A percentile compares a stretch with the other conserved stretches of the same genome.
Evolutionary conservation across 805 yeast species (phyloP).

Genomic region (Suhomyces vadensis): DNA sequence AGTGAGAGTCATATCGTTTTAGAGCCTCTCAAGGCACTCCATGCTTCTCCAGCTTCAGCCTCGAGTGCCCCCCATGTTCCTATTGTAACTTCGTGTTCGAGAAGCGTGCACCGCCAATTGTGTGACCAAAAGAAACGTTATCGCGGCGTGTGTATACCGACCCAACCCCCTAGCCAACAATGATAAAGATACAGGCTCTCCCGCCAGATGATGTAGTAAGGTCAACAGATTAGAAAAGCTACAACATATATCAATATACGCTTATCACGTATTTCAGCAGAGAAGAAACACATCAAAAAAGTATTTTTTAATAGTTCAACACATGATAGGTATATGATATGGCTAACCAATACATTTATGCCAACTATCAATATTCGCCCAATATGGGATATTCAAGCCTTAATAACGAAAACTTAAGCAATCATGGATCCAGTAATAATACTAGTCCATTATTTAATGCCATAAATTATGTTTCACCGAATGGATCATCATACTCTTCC

Average conservation of each 20-base stretch:
- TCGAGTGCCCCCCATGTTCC: neutral
- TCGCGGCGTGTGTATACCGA: constrained; percentile 5
- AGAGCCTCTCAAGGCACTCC: too few species aligned
- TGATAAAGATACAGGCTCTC: constrained; percentile 2
- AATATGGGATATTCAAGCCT: constrained; percentile 20
- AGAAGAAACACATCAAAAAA: neutral
- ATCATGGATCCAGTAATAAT: constrained; percentile 15
- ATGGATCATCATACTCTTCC: constrained; percentile 19
- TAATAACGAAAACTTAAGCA: neutral
- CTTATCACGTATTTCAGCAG: neutral
- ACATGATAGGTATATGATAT: constrained; percentile 14
- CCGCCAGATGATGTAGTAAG: neutral
- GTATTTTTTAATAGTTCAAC: neutral
- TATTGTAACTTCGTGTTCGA: neutral
- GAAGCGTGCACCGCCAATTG: neutral
- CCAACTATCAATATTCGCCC: constrained; percentile 36
- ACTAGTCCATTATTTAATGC: constrained; percentile 34
- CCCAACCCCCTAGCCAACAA: constrained; percentile 7
- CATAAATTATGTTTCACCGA: constrained; percentile 25
- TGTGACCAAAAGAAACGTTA: constrained; percentile 5
- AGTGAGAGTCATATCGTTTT: neutral
- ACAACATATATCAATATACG: neutral
- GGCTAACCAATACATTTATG: constrained; percentile 40
- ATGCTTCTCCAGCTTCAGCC: too few species aligned
- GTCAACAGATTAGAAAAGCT: neutral